phyloP scores from a whole-genome alignment of 2,329 filamentous ascomycete species.

The Aspergillus sp. region DNA sequence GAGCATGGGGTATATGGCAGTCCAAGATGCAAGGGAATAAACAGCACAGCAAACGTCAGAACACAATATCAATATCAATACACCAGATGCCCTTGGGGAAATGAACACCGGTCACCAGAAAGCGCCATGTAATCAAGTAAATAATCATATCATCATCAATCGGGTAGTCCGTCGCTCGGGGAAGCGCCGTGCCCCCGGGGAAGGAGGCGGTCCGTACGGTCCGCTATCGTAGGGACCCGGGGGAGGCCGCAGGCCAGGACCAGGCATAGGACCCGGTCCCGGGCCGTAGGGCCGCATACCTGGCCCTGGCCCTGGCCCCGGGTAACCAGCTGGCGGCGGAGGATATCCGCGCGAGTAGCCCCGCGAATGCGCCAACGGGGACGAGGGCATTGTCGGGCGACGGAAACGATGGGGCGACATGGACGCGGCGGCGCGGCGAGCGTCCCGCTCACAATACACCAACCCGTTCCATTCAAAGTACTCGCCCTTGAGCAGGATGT shows the following conservation, averaged over 20 bases:
- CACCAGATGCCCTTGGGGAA: no score
- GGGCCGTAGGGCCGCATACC: constrained; percentile 10
- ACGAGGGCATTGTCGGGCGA: constrained; percentile 31
- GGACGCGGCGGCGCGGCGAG: constrained; percentile 55
- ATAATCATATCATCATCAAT: constrained; percentile 47
- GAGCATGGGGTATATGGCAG: no score
- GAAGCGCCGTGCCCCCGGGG: constrained; percentile 38
- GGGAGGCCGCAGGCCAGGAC: constrained; percentile 12
- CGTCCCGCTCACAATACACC: constrained; percentile 85
- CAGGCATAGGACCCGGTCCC: constrained; percentile 8
- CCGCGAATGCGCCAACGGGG: constrained; percentile 27
- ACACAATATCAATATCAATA: no score
- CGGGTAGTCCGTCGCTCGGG: constrained; percentile 49
- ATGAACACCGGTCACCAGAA: no score
- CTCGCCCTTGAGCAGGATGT: constrained; percentile 69
- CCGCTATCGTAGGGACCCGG: constrained; percentile 12
- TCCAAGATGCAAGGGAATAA: no score
- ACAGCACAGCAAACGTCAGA: no score
- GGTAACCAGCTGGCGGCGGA: constrained; percentile 28
- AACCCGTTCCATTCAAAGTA: constrained; percentile 85
- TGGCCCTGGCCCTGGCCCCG: constrained; percentile 18
- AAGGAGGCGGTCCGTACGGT: constrained; percentile 24
- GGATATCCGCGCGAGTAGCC: constrained; percentile 13
- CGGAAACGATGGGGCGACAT: constrained; percentile 35
- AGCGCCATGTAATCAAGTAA: no score